These are phyloP conservation scores for Thozetella sp. DNA, from an alignment of 495 filamentous ascomycete genomes.

Conservation along the genomic window DNA sequence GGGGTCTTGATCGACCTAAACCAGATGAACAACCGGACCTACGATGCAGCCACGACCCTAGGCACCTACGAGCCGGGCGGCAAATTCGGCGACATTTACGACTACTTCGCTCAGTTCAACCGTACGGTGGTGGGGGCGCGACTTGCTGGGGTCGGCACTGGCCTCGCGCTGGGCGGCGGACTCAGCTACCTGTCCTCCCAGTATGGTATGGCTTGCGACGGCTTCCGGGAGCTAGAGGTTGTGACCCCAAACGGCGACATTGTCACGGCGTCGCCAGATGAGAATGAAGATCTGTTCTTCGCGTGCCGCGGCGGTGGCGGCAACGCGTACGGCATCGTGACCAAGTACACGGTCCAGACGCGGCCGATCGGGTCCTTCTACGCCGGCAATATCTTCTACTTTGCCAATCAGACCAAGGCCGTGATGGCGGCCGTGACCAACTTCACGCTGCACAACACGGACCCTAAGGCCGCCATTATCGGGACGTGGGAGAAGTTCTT, in stretches of 20 bases:
- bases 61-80: slow-evolving; percentile 34
- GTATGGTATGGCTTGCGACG: slow-evolving; percentile 35
- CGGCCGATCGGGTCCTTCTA: slow-evolving; percentile 23
- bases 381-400: slow-evolving; percentile 31
- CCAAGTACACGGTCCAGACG: slow-evolving; percentile 36
- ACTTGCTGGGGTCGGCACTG: slow-evolving; percentile 31
- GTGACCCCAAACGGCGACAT: slow-evolving; percentile 14
- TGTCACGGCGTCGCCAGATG: slow-evolving; percentile 9
- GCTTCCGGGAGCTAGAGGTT: slow-evolving; percentile 15
- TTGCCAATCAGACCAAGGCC: slow-evolving; percentile 21
- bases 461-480: slow-evolving; percentile 33
- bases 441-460: slow-evolving; percentile 32
- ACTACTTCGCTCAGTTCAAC: slow-evolving; percentile 26
- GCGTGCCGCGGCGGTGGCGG: slow-evolving; percentile 37
- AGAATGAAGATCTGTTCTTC: slow-evolving; percentile 16
- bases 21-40: slow-evolving; percentile 19
- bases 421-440: slow-evolving; percentile 26
- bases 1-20: slow-evolving; percentile 44
- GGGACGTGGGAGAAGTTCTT: slow-evolving; percentile 23
- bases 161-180: slow-evolving; percentile 32
- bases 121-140: slow-evolving; percentile 35
- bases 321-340: slow-evolving; percentile 49
- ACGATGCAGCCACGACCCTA: slow-evolving; percentile 28
- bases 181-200: slow-evolving; percentile 38
- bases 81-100: slow-evolving; percentile 30